Evolutionary conservation across 148 eudicot genomes (phyloP).

Genomic region (Vaccinium vitisidaea): DNA sequence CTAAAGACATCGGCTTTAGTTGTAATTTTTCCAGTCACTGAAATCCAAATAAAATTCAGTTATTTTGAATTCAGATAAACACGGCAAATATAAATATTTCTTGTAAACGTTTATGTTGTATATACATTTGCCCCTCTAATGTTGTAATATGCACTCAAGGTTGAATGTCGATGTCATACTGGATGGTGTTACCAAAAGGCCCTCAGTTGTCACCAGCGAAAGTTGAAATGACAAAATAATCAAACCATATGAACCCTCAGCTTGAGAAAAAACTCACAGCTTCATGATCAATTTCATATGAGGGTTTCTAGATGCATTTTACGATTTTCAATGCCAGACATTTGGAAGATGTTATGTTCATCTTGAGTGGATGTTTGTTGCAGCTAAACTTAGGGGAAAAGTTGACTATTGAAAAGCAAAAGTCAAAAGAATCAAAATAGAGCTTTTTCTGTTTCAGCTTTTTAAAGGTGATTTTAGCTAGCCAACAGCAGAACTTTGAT

Average conservation of each 20-base stretch:
- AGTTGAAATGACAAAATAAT: neutral
- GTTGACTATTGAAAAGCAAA: neutral
- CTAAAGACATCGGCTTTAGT: conserved; percentile 83
- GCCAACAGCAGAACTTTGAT: neutral
- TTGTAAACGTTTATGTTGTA: neutral
- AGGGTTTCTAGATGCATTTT: neutral
- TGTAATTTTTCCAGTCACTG: conserved; percentile 81
- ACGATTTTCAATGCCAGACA: neutral
- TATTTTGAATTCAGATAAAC: neutral
- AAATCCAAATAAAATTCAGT: neutral
- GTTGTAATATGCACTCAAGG: neutral
- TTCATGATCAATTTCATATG: neutral
- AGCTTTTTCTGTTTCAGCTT: neutral
- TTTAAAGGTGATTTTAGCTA: neutral
- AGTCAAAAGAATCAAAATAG: neutral
- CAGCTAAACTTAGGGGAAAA: neutral
- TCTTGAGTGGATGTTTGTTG: neutral
- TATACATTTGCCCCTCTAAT: neutral
- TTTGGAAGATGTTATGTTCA: neutral
- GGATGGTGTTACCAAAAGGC: neutral
- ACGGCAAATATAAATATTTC: neutral
- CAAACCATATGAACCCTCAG: no score
- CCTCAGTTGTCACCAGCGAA: neutral
- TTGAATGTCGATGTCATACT: neutral
- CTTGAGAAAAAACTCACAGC: no score